These are phyloP conservation scores for Oryza brachyantha DNA, from an alignment of 176 grass and related monocot species.

Conservation along the genomic window DNA sequence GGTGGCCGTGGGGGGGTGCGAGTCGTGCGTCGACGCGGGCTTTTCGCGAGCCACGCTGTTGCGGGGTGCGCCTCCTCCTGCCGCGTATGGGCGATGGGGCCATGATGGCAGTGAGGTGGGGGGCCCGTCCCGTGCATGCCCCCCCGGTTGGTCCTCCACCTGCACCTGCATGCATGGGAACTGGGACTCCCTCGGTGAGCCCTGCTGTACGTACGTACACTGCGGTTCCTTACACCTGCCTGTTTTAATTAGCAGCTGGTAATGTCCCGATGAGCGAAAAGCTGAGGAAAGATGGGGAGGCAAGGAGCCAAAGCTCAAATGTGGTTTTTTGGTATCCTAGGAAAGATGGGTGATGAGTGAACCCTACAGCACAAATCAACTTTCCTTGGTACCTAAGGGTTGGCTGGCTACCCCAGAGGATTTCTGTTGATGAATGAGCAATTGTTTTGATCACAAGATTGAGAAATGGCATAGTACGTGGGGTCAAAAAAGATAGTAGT, in stretches of 20 bases:
- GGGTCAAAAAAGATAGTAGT: background rate
- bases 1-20: background rate
- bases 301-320: too few relatives aligned
- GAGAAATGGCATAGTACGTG: background rate
- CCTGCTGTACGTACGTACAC: conserved; percentile 31
- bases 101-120: background rate
- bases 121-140: background rate
- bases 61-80: background rate
- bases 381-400: background rate
- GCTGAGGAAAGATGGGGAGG: too few relatives aligned
- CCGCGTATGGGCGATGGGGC: conserved; percentile 27
- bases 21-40: background rate
- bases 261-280: background rate
- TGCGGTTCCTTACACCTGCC: conserved; percentile 12
- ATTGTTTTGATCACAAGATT: background rate
- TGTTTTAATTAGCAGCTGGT: background rate
- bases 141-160: background rate
- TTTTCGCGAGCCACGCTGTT: background rate
- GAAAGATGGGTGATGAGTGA: background rate
- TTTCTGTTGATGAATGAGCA: background rate
- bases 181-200: background rate
- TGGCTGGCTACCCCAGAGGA: background rate
- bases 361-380: background rate
- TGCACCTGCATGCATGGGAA: conserved; percentile 13
- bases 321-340: background rate